Base-by-base conservation (phyloP, 2,329 filamentous ascomycete species). In the Alternaria sp. region DNA sequence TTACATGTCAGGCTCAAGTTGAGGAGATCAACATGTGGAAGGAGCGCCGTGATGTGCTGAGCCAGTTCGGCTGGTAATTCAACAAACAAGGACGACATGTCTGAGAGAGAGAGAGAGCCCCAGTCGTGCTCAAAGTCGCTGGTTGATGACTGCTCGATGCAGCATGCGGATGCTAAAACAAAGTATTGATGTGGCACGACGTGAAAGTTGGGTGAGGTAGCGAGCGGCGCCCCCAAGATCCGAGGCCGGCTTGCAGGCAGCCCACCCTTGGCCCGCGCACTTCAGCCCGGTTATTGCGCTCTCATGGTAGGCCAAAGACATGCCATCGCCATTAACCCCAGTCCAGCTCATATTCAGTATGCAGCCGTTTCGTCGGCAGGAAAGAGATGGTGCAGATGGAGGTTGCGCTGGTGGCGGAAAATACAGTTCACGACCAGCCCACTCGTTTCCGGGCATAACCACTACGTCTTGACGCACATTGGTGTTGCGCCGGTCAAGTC, bases 1-100 rank as follows among this genome's bases (percentile, higher is more conserved):
- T 64, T 68, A 51, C 60, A 70, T 5, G 54, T 55, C 5, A 68
- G 57, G 3, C 68, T 55, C 3, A 70, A 20, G 41, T 71, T 71
- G 21, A 68, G 53, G 2, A 71, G 45, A 51, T 71, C 68, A 6
- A 62, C 53, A 23, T 66, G 58, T 6, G 43, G 37, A 20, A 72
- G 58, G 15, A 58, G 28, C 3, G 60, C 58, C 18, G 67, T 63
- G 49, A 70, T 51, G 14, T 28, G 46, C 12, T 71, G 51, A 6
- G 67, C 44, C 10, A 72, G 51, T 55, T 72, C 68, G 10, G 58
- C 25, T n/a, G 33, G 33, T 37, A 37, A n/a, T 37, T n/a, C 33
- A 37, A 37, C 33, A 37, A 37, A 15, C 7, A 37, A 37, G 33
- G 33, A n/a, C 33, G 33, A 37, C 33, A 37, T 37, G 14, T 37